These are phyloP conservation scores for Gymnopilus dilepis DNA, from an alignment of 768 basidiomycete genomes.

Conservation along the genomic window DNA sequence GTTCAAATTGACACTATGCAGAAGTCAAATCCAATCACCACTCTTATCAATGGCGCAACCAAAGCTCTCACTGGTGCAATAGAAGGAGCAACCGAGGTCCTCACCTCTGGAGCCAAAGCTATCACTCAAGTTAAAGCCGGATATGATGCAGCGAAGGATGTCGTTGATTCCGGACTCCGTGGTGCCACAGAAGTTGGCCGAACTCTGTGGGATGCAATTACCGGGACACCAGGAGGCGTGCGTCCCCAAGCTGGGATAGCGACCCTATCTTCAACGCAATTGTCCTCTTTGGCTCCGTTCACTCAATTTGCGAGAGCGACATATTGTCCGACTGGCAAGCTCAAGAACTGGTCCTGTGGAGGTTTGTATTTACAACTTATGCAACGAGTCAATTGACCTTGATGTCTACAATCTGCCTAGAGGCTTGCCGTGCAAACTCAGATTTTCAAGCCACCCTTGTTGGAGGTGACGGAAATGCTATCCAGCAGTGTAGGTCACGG, in stretches of 20 bases:
- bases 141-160: not conserved
- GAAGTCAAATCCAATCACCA: not conserved
- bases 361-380: too few species aligned
- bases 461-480: slow-evolving; percentile 36
- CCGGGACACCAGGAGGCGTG: not conserved
- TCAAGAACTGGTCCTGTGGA: slow-evolving; percentile 37
- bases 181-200: not conserved
- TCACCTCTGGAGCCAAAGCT: not conserved
- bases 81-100: not conserved
- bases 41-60: not conserved
- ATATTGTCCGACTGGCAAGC: slow-evolving; percentile 34
- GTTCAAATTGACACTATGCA: too few species aligned
- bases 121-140: not conserved
- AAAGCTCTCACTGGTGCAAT: not conserved
- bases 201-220: not conserved
- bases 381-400: too few species aligned
- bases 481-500: slow-evolving; percentile 35
- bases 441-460: slow-evolving; percentile 36
- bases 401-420: too few species aligned
- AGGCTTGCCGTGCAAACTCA: slow-evolving; percentile 38
- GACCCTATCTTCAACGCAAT: slow-evolving; percentile 7
- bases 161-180: not conserved
- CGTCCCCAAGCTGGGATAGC: not conserved
- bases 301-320: slow-evolving; percentile 41
- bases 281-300: slow-evolving; percentile 29